phyloP scores from a whole-genome alignment of 2,329 filamentous ascomycete species.

The Cladophialophora psammophila region DNA sequence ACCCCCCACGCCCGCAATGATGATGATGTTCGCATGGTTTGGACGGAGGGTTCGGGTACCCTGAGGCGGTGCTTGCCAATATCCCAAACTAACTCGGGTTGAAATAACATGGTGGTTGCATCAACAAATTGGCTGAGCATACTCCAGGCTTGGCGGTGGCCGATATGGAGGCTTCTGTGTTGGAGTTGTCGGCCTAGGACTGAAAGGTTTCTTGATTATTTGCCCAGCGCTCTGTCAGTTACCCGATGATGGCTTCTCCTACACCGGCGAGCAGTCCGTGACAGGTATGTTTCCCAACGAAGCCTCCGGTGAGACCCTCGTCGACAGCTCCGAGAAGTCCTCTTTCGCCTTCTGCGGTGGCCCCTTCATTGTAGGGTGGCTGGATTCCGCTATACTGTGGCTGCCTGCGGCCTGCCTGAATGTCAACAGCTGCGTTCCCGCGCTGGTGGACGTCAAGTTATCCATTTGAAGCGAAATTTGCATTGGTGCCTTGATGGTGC shows the following conservation, averaged over 20 bases:
- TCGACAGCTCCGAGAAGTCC: background rate
- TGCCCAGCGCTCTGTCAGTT: constrained; percentile 8
- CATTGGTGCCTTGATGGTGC: too few relatives aligned
- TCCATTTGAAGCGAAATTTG: too few relatives aligned
- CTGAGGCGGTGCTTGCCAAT: background rate
- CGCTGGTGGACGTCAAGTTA: too few relatives aligned
- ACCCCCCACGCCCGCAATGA: background rate
- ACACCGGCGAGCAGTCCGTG: background rate
- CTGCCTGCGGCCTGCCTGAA: background rate
- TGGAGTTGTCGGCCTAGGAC: background rate
- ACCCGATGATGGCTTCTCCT: background rate
- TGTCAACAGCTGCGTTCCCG: too few relatives aligned
- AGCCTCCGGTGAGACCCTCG: background rate
- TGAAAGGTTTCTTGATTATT: background rate
- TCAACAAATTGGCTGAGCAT: background rate
- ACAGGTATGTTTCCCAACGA: background rate
- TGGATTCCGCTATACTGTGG: background rate
- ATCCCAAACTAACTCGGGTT: background rate
- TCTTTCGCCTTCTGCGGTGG: background rate
- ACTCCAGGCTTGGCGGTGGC: background rate
- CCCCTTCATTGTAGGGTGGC: background rate
- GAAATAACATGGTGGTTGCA: background rate
- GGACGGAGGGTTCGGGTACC: background rate
- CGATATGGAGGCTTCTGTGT: background rate
- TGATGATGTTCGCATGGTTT: background rate